Base-by-base conservation (phyloP, 1,284 basidiomycete species). In the Trametes versicolor region DNA sequence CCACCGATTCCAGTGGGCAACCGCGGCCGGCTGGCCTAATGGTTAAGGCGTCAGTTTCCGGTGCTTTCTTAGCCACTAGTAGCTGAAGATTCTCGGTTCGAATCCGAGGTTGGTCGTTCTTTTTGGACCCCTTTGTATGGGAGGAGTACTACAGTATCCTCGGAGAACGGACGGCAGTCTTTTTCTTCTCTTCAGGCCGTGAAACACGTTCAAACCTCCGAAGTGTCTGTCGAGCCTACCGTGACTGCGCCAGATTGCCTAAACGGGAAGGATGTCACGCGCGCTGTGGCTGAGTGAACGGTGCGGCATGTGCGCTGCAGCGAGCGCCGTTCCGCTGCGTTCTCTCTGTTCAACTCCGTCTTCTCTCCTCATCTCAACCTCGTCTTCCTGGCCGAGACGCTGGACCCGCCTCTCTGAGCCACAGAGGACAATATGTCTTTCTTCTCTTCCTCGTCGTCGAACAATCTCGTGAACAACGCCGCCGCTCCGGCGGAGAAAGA, bases 51-150 rank as follows among this genome's bases (percentile, higher is more conserved):
- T 70, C 68, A 70, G 68, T 83, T 82, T 83, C 82, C 80, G 80
- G 80, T 65, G 36, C 6, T 17, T 25, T n/a, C n/a, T n/a, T n/a
- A n/a, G n/a, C n/a, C n/a, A n/a, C n/a, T 10, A 27, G 51, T 60
- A 81, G 81, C 81, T 82, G 82, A 80, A 82, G 81, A 82, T 82
- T 82, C 81, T 81, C 81, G 80, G 81, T 82, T 82, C 81, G 81
- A 82, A 74, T 83, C 81, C 80, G 80, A 81, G 81, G 82, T 81
- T 80, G 80, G 81, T 82, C 81, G 81, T 39, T 62, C 60, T 62
- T 62, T 62, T 55, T 58, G n/a, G 15, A n/a, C 1, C 23, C 17
- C 15, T 19, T 15, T 32, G 27, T 45, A n/a, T 21, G n/a, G 15
- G 13, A 4, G 15, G 37, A 39, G 12, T 17, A 12, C 37, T 10